phyloP scores from a whole-genome alignment of 2,329 filamentous ascomycete species.

The Berkeleyomyces rouxiae region DNA sequence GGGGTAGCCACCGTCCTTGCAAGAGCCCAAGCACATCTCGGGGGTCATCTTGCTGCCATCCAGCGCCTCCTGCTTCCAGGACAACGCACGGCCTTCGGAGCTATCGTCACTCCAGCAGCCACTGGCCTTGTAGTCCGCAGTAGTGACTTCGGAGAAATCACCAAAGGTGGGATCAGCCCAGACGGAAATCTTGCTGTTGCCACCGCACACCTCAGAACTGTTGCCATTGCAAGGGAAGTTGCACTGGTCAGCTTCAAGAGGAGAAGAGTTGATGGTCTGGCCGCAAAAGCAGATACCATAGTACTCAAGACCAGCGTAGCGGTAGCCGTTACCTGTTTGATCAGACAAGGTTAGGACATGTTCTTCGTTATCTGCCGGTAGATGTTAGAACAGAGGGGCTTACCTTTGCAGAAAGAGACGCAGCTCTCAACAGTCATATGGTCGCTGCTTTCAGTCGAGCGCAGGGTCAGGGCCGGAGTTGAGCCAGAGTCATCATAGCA shows the following conservation, averaged over 20 bases:
- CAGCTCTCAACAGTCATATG: conserved; percentile 34
- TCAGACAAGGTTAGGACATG: background rate
- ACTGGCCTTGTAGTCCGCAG: conserved; percentile 38
- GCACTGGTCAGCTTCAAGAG: conserved; percentile 36
- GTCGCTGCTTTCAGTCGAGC: conserved; percentile 22
- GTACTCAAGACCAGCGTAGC: conserved; percentile 34
- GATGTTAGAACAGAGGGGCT: conserved; percentile 8
- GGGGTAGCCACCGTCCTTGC: conserved; percentile 28
- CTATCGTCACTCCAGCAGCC: conserved; percentile 42
- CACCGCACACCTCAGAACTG: conserved; percentile 30
- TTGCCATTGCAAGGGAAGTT: conserved; percentile 37
- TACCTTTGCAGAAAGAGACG: conserved; percentile 32
- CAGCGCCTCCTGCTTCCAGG: conserved; percentile 26
- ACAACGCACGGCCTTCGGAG: conserved; percentile 27
- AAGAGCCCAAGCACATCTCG: conserved; percentile 27
- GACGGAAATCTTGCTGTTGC: conserved; percentile 29
- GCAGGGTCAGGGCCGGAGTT: conserved; percentile 25
- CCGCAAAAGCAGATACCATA: conserved; percentile 38
- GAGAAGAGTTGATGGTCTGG: conserved; percentile 34
- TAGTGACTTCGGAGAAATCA: conserved; percentile 28
- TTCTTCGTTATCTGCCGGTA: background rate
- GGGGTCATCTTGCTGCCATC: conserved; percentile 25
- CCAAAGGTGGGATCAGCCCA: conserved; percentile 33
- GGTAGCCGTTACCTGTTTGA: conserved; percentile 28
- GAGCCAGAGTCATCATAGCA: conserved; percentile 28